Percentiles rank a stretch among this genome's conserved stretches.
phyloP scores from a whole-genome alignment of 495 filamentous ascomycete species.

The Cercophora scortea region DNA sequence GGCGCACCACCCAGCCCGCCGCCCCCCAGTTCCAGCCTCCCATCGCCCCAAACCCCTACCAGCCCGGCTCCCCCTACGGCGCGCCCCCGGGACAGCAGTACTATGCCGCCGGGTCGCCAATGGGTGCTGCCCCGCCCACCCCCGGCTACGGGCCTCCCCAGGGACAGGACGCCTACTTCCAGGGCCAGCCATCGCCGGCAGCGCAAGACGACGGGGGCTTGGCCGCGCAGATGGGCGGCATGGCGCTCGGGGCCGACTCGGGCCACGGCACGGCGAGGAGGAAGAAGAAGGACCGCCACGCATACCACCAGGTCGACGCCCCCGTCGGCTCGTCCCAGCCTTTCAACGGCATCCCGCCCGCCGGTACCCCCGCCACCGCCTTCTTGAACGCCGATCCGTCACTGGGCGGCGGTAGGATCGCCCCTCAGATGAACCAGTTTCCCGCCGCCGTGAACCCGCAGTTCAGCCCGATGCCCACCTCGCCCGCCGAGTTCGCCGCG shows the following conservation, averaged over 20 bases:
- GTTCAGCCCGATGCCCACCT: conserved; percentile 49
- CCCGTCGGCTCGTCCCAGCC: conserved; percentile 54
- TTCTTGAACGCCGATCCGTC: conserved; percentile 61
- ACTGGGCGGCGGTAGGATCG: not conserved
- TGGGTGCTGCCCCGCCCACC: conserved; percentile 21
- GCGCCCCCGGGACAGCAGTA: conserved; percentile 15
- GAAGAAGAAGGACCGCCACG: conserved; percentile 93
- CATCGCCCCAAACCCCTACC: conserved; percentile 46
- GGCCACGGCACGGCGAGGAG: conserved; percentile 43
- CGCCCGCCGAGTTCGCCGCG: conserved; percentile 50
- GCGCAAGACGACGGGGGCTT: conserved; percentile 48
- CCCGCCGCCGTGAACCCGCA: conserved; percentile 51
- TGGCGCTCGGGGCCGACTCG: conserved; percentile 61
- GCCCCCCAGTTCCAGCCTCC: conserved; percentile 50
- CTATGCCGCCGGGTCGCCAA: conserved; percentile 28
- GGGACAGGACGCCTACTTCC: conserved; percentile 19
- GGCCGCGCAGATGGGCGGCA: conserved; percentile 77
- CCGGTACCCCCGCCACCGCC: conserved; percentile 50
- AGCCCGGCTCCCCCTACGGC: conserved; percentile 42
- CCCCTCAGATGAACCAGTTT: conserved; percentile 51
- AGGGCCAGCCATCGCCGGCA: conserved; percentile 12
- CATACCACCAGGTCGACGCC: conserved; percentile 79
- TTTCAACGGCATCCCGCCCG: conserved; percentile 58
- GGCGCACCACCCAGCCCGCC: conserved; percentile 47
- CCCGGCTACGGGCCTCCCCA: conserved; percentile 29